These are phyloP conservation scores for Carex parvula DNA, from an alignment of 176 grass and related monocot species.

Conservation along the genomic window DNA sequence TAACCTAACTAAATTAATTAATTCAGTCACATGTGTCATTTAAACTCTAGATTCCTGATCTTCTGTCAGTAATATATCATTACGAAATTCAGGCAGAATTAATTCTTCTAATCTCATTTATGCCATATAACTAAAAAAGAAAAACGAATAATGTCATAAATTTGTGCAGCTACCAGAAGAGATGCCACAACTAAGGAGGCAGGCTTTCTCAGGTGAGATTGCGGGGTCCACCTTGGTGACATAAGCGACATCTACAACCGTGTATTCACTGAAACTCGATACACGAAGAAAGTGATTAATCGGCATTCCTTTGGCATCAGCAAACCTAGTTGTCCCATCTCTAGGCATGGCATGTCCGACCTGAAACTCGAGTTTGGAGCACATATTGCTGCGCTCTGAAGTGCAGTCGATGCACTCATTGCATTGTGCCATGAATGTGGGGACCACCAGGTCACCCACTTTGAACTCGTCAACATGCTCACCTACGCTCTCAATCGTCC, in stretches of 20 bases:
- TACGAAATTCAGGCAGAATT: neutral
- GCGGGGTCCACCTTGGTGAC: conserved; percentile 45
- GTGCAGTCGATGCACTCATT: conserved; percentile 39
- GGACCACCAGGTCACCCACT: conserved; percentile 53
- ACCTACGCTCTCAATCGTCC: conserved; percentile 80
- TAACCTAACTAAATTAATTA: neutral
- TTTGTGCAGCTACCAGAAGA: conserved; percentile 35
- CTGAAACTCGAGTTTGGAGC: conserved; percentile 34
- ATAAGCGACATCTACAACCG: conserved; percentile 58
- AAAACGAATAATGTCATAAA: neutral
- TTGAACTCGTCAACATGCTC: conserved; percentile 43
- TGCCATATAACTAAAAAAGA: neutral
- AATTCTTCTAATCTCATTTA: neutral
- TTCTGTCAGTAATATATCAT: neutral
- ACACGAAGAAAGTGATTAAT: conserved; percentile 44
- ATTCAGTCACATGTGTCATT: neutral
- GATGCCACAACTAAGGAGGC: conserved; percentile 60
- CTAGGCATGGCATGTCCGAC: conserved; percentile 44
- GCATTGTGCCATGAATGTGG: conserved; percentile 62
- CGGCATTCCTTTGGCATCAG: conserved; percentile 38
- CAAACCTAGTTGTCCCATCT: conserved; percentile 53
- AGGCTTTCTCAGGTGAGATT: conserved; percentile 55
- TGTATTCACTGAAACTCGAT: conserved; percentile 82
- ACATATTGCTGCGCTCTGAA: conserved; percentile 47
- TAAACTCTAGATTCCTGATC: neutral